Percentiles rank a stretch among this genome's conserved stretches.
These are phyloP conservation scores for Neocatenulostroma microsporum DNA, from an alignment of 2,329 filamentous ascomycete species.

Conservation along the genomic window DNA sequence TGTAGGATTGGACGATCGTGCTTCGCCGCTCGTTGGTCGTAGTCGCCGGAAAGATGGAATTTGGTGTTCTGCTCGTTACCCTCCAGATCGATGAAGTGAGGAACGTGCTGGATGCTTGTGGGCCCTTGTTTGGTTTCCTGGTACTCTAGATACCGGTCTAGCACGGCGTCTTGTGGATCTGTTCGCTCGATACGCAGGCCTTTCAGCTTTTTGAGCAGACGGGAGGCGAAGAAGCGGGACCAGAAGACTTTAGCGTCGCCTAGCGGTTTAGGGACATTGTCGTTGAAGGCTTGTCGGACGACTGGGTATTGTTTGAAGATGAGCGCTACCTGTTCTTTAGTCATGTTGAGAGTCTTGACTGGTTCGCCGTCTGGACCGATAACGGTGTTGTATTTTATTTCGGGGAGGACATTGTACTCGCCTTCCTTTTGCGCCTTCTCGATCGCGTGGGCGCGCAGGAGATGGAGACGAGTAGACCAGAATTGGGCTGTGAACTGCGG, in stretches of 20 bases:
- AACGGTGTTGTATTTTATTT: constrained; percentile 54
- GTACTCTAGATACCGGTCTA: constrained; percentile 76
- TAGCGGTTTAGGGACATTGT: constrained; percentile 66
- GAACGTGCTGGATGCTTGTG: constrained; percentile 58
- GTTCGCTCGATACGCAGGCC: constrained; percentile 76
- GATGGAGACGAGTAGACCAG: constrained; percentile 80
- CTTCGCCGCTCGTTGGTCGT: constrained; percentile 75
- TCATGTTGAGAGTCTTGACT: constrained; percentile 72
- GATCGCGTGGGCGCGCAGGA: constrained; percentile 83
- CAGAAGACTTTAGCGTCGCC: constrained; percentile 77
- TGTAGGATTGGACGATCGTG: constrained; percentile 80
- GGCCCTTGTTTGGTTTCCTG: constrained; percentile 47
- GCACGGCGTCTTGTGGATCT: constrained; percentile 67
- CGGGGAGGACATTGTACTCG: constrained; percentile 87
- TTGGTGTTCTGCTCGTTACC: constrained; percentile 94
- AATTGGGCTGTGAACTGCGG: constrained; percentile 84
- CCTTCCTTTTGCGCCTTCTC: constrained; percentile 80
- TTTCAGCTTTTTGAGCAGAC: constrained; percentile 81
- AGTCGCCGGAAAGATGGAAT: constrained; percentile 72
- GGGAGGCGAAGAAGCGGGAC: constrained; percentile 87
- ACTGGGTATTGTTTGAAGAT: constrained; percentile 91
- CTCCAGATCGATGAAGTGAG: constrained; percentile 83
- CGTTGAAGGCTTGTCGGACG: constrained; percentile 83
- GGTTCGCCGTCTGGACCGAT: constrained; percentile 48
- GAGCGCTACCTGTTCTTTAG: constrained; percentile 82